A percentile compares a stretch with the other conserved stretches of the same genome.
Conservation (phyloP, 129 eudicot genomes). For the Ambrosia trifida region DNA sequence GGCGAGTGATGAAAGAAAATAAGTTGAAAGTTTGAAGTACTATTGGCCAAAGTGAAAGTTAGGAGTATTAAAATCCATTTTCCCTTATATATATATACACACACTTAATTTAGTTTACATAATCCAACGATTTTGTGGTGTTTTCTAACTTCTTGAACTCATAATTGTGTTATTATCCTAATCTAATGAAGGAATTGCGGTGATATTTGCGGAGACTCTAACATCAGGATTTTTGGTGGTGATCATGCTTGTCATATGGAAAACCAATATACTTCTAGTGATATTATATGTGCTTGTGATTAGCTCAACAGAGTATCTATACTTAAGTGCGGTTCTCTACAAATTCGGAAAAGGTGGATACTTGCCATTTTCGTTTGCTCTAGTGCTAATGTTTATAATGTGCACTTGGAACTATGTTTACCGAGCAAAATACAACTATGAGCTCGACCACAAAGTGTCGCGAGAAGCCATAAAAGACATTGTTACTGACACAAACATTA, state of each 20-base stretch:
- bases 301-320: slow-evolving; percentile 51
- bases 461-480: slow-evolving; percentile 44
- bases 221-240: slow-evolving; percentile 67
- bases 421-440: slow-evolving; percentile 64
- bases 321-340: slow-evolving; percentile 61
- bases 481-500: slow-evolving; percentile 23
- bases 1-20: too few species aligned
- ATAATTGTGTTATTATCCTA: too few species aligned
- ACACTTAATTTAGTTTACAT: neutral
- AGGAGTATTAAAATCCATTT: too few species aligned
- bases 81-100: too few species aligned
- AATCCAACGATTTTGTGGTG: neutral
- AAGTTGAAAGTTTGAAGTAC: too few species aligned
- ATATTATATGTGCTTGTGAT: slow-evolving; percentile 46
- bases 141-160: neutral
- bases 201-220: slow-evolving; percentile 74
- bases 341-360: slow-evolving; percentile 77
- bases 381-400: slow-evolving; percentile 54
- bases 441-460: slow-evolving; percentile 62
- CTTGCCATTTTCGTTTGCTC: slow-evolving; percentile 61
- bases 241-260: slow-evolving; percentile 83
- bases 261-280: slow-evolving; percentile 51
- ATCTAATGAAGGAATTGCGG: slow-evolving; percentile 61
- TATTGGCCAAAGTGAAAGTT: too few species aligned
- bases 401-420: slow-evolving; percentile 71